Base-by-base conservation (phyloP, 2,329 filamentous ascomycete species). In the Xylariaceae sp. region DNA sequence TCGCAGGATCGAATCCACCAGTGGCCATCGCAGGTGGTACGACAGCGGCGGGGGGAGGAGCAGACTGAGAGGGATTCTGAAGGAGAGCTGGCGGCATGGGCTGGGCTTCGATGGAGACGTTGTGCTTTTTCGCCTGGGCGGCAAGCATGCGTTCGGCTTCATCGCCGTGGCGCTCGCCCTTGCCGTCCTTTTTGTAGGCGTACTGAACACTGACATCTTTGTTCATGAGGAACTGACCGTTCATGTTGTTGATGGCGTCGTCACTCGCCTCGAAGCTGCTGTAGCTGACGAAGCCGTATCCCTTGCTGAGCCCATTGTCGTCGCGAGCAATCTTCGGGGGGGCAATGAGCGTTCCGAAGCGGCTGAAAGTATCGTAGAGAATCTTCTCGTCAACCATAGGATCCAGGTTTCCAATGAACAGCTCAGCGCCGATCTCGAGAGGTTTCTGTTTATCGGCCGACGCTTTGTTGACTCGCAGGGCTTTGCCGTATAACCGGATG, bases 111-210 rank as follows among this genome's bases (percentile, higher is more conserved):
- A 91, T 88, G 50, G 90, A 83, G 57, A 99, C 88, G 66, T 96
- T 96, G 71, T 96, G 89, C 70, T 91, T 92, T 74, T 92, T 92
- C 54, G 91, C 94, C 73, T 96, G 89, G 31, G 88, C 86, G 32
- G 94, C 94, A 46, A 99, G 82, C 76, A 90, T 88, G 67, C 94
- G 81, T 74, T 99, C 94, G 32, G 94, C 94, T 64, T 91, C 83
- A 70, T 99, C 94, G 65, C 94, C 94, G 69, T 99, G 94, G 55
- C 94, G 80, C 74, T 97, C 92, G 64, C 92, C 92, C 75, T 96
- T 96, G 63, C 94, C 94, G 67, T 99, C 94, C 74, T 97, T 97
- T 80, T 99, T 99, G 81, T 96, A 97, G 40, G 94, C 94, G 72
- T 97, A 99, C 73, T 97, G 92, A 44, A 99, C 94, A 2, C 88